Conservation (phyloP, 2,329 filamentous ascomycete species). For the Tolypocladium paradoxum region DNA sequence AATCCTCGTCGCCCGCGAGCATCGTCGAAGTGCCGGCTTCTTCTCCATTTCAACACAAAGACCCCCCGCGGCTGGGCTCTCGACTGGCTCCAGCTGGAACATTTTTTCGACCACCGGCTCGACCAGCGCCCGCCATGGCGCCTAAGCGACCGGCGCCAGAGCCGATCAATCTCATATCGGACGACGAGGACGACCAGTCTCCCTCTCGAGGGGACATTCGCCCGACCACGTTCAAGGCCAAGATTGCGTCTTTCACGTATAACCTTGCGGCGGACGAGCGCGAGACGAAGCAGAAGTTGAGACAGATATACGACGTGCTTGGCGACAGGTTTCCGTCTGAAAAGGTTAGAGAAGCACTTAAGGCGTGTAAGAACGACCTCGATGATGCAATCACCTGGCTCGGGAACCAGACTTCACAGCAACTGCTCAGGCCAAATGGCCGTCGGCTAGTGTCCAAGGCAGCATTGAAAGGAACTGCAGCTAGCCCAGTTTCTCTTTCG, state of each 20-base stretch:
- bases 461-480: conserved; percentile 10
- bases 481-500: conserved; percentile 5
- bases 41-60: conserved; percentile 53
- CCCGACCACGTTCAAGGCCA: conserved; percentile 43
- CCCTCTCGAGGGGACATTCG: conserved; percentile 51
- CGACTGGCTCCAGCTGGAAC: conserved; percentile 71
- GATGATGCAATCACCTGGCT: conserved; percentile 24
- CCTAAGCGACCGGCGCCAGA: conserved; percentile 26
- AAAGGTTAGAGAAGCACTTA: conserved; percentile 22
- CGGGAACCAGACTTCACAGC: conserved; percentile 4
- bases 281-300: conserved; percentile 21
- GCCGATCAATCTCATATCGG: conserved; percentile 36
- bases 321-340: conserved; percentile 18
- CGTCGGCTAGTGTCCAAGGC: conserved; percentile 22
- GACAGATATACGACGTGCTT: conserved; percentile 25
- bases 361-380: conserved; percentile 20
- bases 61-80: conserved; percentile 29
- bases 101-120: conserved; percentile 44
- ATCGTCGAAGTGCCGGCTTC: conserved; percentile 78
- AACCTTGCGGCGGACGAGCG: conserved; percentile 33
- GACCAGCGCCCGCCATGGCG: conserved; percentile 11
- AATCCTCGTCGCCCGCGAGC: conserved; percentile 32
- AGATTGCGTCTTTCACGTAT: conserved; percentile 31
- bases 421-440: conserved; percentile 9
- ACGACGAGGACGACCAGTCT: conserved; percentile 34